Conservation (phyloP, 2,329 filamentous ascomycete species). For the Talaromyces funiculosus region DNA sequence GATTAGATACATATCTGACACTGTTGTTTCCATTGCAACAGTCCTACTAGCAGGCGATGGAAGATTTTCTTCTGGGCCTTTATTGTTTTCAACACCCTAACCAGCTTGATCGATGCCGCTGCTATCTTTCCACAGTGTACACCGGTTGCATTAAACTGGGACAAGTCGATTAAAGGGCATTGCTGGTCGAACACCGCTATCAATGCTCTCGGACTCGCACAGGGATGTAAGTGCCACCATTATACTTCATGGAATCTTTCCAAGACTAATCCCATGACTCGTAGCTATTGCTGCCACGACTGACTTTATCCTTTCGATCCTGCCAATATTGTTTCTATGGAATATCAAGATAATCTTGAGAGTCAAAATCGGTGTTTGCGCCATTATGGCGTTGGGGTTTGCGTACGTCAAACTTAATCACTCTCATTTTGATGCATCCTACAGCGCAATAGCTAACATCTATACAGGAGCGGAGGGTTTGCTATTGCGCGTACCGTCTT, state of each 20-base stretch:
- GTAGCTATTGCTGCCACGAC: constrained; percentile 12
- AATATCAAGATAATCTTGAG: constrained; percentile 8
- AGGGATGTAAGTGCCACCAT: background rate
- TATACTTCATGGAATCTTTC: background rate
- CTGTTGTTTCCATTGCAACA: background rate
- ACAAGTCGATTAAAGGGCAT: constrained; percentile 8
- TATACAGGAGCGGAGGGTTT: constrained; percentile 7
- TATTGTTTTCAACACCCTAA: constrained; percentile 17
- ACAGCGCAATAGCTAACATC: background rate
- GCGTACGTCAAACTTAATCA: background rate
- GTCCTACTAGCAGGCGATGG: constrained; percentile 14
- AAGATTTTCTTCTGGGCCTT: constrained; percentile 17
- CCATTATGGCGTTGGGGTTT: constrained; percentile 12
- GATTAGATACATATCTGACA: background rate
- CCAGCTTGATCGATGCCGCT: constrained; percentile 10
- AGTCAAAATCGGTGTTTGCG: constrained; percentile 10
- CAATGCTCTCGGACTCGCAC: constrained; percentile 10
- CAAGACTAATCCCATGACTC: background rate
- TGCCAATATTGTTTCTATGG: constrained; percentile 11
- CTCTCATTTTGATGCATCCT: background rate
- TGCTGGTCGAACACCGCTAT: constrained; percentile 12
- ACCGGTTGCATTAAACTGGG: constrained; percentile 7
- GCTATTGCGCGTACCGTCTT: constrained; percentile 6
- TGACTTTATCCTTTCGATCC: constrained; percentile 6
- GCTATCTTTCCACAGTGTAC: constrained; percentile 13